Evolutionary conservation across 768 basidiomycete genomes (phyloP), one percentile per base, ranked within the genome.

Genomic region (Agaricus subrufescens): DNA sequence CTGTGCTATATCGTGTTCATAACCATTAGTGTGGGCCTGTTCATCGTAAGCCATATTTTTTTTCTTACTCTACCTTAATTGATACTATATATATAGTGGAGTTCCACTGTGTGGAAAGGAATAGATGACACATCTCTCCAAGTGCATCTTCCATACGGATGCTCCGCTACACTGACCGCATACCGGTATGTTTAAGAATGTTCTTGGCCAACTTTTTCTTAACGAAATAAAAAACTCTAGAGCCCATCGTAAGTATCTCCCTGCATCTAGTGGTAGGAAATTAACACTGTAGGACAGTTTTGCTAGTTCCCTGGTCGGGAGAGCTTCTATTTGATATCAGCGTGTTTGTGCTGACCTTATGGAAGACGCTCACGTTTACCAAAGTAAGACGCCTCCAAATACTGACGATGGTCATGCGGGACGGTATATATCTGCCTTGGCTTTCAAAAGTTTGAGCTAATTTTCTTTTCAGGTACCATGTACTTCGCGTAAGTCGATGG

Each of bases 311-410:
- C 9, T 78, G 76, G 76, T 65, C 65, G 14, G 70, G 67, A 19
- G 64, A 73, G 65, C 64, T 76, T 8, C 49, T 68, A 6, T 75
- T 76, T 53, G 77, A 78, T 58, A 54, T 71, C 23, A 48, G 73
- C 19, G 71, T 78, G 0, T 75, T 77, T 56, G 56, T 46, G 37
- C 69, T 78, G 66, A 78, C 75, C 1, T 38, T 76, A 3, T 71
- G 65, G 47, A 72, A 73, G 51, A 69, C 74, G 1, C 46, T 74
- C 39, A 60, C 55, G 19, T 58, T 63, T 37, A 61, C 55, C 34
- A 61, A 63, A 6, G 56, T 58, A 12, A 57, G 58, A 10, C 53
- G 59, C 2, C 63, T 57, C 2, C 60, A 76, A 43, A 39, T 74
- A 29, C 43, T 60, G 40, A 54, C 71, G 23, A 59, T 75, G 31